Base-by-base conservation (phyloP, 2,329 filamentous ascomycete genomes). In the Aureobasidium zeae region DNA sequence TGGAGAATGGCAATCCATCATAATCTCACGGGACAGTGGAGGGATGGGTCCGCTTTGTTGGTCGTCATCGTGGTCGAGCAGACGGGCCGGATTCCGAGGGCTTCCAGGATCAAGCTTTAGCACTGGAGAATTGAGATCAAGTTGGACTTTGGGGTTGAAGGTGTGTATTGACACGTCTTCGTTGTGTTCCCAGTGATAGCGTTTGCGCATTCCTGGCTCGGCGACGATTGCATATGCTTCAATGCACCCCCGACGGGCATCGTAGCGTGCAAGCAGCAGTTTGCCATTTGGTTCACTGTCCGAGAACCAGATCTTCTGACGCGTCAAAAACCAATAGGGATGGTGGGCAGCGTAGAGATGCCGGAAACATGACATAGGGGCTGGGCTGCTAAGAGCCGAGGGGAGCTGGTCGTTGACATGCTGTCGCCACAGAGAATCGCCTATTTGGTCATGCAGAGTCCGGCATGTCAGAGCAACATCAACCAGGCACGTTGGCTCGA, bases 261-360 rank as follows among this genome's bases (percentile, higher is more conserved):
- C 79, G 56, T 87, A 95, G 10, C 83, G 78, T n/a, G 74, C 72
- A 28, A 94, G 57, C 19, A 94, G 71, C 30, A 94, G 62, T 57
- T 82, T 83, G 0, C 88, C 88, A 2, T 74, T 80, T 35, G 86
- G 71, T 21, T 79, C 73, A 2, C 70, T 72, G 60, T 94, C 86
- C 47, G 78, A 76, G 56, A 94, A 89, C 88, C 88, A 95, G 50
- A 95, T 69, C 61, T 84, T 88, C 57, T 84, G 71, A 39, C 75
- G 77, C 0, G 84, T 72, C 1, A 95, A 69, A 55, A 94, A 94
- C 88, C 88, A 95, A 54, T 81, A 77, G 0, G 82, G 81, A 50
- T 91, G 74, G 58, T 91, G 83, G 15, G 79, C 72, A 30, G 73
- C 66, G 59, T 83, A 94, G 2, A 94, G 73, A 19, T 82, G 72